A percentile compares a stretch with the other conserved stretches of the same genome.
These are phyloP conservation scores for Letharia lupina DNA, from an alignment of 495 filamentous ascomycete genomes.

Conservation along the genomic window DNA sequence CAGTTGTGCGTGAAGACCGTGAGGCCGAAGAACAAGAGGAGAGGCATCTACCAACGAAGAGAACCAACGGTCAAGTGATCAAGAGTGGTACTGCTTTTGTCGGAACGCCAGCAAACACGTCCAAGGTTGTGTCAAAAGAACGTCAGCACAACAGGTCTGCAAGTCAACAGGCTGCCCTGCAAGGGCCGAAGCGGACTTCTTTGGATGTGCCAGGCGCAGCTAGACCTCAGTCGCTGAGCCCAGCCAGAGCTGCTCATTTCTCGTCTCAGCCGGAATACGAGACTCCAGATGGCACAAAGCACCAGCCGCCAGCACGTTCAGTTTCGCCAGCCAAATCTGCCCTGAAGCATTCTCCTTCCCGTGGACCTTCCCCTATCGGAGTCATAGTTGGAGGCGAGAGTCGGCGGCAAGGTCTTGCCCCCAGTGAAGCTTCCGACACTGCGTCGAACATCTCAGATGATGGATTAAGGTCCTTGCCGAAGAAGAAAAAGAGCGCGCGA, in stretches of 20 bases:
- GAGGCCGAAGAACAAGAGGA: conserved; percentile 41
- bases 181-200: conserved; percentile 20
- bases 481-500: conserved; percentile 60
- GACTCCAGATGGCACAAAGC: conserved; percentile 41
- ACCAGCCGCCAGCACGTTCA: conserved; percentile 71
- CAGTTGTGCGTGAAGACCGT: conserved; percentile 53
- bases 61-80: conserved; percentile 7
- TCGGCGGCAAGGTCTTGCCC: conserved; percentile 31
- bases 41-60: conserved; percentile 19
- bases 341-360: conserved; percentile 58
- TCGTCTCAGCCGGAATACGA: conserved; percentile 50
- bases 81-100: conserved; percentile 10
- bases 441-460: conserved; percentile 56
- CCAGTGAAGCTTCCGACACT: conserved; percentile 54
- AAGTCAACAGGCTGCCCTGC: conserved; percentile 24
- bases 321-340: conserved; percentile 83
- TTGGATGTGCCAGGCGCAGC: conserved; percentile 17
- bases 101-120: conserved; percentile 17
- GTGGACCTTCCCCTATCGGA: conserved; percentile 41
- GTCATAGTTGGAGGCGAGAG: conserved; percentile 11
- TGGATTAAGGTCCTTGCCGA: conserved; percentile 30
- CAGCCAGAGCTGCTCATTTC: conserved; percentile 66
- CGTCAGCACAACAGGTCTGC: conserved; percentile 23
- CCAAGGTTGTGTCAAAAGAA: conserved; percentile 18
- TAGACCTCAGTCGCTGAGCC: conserved; percentile 47